Evolutionary conservation across 2,329 filamentous ascomycete species (phyloP), one percentile per base, ranked within the genome.

Genomic region (Neonectria punicea): DNA sequence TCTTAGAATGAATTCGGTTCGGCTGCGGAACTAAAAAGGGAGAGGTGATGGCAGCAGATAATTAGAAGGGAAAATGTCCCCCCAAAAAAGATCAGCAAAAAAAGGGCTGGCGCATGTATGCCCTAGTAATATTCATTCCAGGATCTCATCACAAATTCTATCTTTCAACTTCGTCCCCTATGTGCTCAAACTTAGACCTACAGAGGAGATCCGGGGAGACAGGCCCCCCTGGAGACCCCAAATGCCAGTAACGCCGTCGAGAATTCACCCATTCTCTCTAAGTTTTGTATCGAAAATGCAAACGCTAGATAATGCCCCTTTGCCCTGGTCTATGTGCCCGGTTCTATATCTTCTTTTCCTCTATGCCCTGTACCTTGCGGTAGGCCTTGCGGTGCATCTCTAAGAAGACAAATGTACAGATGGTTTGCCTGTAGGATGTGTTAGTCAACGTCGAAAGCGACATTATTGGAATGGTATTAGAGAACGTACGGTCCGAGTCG

Each of bases 351-450:
- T 70, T 67, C 11, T 58, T 59, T 32, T 74, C 69, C 39, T 77
- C 74, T 47, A 77, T 66, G 56, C 80, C 84, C 67, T 83, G 81
- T 57, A 88, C 67, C 67, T 83, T 84, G 77, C 86, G 85, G 80
- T 93, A 97, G 28, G 90, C 78, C 79, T 91, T 93, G 82, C 94
- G 93, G 80, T 97, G 93, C 78, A 93, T 90, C 78, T 97, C 93
- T 75, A 97, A 78, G 78, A 96, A 94, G 74, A 97, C 77, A 78
- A 97, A 94, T 39, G 93, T 97, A 73, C 91, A 91, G 66, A 97
- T 92, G 8, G 93, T 97, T 82, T 97, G 93, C 39, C 87, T 89
- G 54, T 30, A 9, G 16, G n/a, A 50, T 9, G 16, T 16, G 70
- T 74, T 56, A 71, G 66, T 51, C n/a, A 9, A 18, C n/a, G 39